Percentiles rank a stretch among this genome's conserved stretches.
phyloP scores from a whole-genome alignment of 257 asterid species.

The Scutellaria barbata region DNA sequence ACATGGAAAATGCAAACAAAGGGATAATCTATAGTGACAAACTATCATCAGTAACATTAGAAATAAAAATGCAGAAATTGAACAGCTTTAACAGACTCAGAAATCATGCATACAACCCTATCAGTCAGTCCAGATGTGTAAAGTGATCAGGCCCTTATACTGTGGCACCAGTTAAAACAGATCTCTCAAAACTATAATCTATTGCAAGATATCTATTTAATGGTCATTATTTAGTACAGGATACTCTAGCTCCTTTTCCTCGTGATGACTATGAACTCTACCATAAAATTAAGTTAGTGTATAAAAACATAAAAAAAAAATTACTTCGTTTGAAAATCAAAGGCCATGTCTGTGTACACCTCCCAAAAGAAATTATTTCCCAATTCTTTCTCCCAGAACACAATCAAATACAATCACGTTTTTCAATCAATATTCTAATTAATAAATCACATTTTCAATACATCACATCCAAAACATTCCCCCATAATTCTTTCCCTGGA shows the following conservation, averaged over 20 bases:
- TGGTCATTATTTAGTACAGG: background rate
- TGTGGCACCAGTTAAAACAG: slow-evolving; percentile 15
- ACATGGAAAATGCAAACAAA: slow-evolving; percentile 3
- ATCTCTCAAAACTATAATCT: background rate
- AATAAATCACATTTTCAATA: no score
- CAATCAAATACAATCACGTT: no score
- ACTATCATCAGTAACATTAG: background rate
- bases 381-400: background rate
- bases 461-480: background rate
- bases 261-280: no score
- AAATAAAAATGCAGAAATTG: background rate
- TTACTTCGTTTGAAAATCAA: background rate
- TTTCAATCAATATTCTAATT: no score
- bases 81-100: background rate
- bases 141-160: background rate
- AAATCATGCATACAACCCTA: background rate
- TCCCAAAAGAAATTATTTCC: background rate
- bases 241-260: no score
- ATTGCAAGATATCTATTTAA: background rate
- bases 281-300: no score
- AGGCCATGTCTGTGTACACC: background rate
- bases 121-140: background rate
- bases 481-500: background rate
- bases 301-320: background rate
- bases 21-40: background rate